Conservation (phyloP, 192 early-diverging fungal genomes). For the Coemansia sp. region DNA sequence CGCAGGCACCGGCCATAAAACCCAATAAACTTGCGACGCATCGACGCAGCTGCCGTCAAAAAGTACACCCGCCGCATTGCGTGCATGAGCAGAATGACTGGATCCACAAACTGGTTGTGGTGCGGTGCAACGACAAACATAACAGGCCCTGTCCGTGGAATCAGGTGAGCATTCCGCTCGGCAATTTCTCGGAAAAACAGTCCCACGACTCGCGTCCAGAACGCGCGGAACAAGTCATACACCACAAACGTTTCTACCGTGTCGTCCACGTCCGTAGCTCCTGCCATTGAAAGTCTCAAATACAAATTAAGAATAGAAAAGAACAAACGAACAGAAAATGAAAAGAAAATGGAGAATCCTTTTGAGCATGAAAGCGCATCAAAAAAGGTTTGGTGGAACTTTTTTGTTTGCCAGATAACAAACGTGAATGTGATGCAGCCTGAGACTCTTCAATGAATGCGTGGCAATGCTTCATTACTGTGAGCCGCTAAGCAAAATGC, state of each 20-base stretch:
- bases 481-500: not conserved
- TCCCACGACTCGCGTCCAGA: conserved; percentile 68
- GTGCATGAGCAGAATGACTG: conserved; percentile 82
- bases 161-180: conserved; percentile 75
- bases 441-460: too few relatives aligned
- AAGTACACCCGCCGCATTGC: conserved; percentile 77
- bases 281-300: too few relatives aligned
- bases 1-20: conserved; percentile 71
- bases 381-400: too few relatives aligned
- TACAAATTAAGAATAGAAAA: not conserved
- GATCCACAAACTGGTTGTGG: conserved; percentile 93
- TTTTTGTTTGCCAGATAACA: too few relatives aligned
- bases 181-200: conserved; percentile 92
- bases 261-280: not conserved
- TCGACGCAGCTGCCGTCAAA: conserved; percentile 81
- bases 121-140: conserved; percentile 90
- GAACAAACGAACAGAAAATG: not conserved
- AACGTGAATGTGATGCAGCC: too few relatives aligned
- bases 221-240: conserved; percentile 68
- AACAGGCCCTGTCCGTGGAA: conserved; percentile 85
- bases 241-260: conserved; percentile 28
- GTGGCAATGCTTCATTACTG: not conserved
- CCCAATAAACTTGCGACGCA: conserved; percentile 84
- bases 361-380: too few relatives aligned
- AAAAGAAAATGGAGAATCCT: not conserved